Evolutionary conservation across 73 alveolate genomes (phyloP), one percentile per base, ranked within the genome.

Genomic region (Stentor coeruleus): DNA sequence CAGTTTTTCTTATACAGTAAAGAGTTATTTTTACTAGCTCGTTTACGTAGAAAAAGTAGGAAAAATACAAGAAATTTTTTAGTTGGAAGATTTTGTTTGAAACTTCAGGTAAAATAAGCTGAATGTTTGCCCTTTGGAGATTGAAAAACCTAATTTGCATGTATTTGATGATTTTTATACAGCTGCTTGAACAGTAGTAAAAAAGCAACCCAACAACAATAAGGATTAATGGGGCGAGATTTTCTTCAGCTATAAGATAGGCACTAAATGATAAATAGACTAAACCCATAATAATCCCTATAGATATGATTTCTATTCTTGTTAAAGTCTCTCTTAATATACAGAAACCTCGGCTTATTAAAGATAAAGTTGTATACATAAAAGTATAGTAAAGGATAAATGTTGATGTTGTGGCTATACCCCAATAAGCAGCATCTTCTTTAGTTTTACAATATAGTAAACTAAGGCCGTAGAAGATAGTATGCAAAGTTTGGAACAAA

Each of bases 201-300:
- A 49, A 49, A 49, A 49, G 66, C 20, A 6, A 6, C 20, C 66
- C 66, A 11, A 11, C 66, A 49, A 66, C 33, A 40, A 66, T 31
- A 28, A 66, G 11, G 33, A 66, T 26, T 0, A 66, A 20, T 20
- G 37, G 37, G n/a, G 79, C n/a, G 41, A 66, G 15, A 20, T 66
- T 40, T 31, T 14, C 39, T 31, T 14, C 80, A 33, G 15, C 77
- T 75, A 75, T 75, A 20, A 39, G 14, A 75, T 75, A 75, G 33
- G 83, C 83, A 75, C 83, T 75, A n/a, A 75, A 37, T 1, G 40
- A 75, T 15, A 75, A 38, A 2, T 75, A 75, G 39, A 35, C 77
- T 75, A 75, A 39, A 28, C 83, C 83, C 83, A 75, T 75, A 0
- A 35, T 33, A 20, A 37, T 75, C 1, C 38, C 59, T 39, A 75